These are phyloP conservation scores for Candida gorgasii DNA, from an alignment of 805 yeast genomes.

Conservation along the genomic window DNA sequence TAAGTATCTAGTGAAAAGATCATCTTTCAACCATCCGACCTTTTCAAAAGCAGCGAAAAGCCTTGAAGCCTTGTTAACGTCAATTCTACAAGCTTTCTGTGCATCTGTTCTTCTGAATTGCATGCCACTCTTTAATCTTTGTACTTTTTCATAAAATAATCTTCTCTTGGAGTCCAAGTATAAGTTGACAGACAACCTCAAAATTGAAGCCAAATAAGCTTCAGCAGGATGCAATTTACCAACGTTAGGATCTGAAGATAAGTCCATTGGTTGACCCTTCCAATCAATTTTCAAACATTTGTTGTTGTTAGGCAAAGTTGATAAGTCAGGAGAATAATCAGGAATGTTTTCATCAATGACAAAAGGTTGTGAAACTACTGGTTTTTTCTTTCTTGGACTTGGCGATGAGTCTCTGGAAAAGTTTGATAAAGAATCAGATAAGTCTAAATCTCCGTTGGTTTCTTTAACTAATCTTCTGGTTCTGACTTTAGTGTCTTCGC, in stretches of 20 bases:
- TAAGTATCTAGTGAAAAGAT: constrained; percentile 50
- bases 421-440: constrained; percentile 10
- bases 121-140: constrained; percentile 62
- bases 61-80: constrained; percentile 93
- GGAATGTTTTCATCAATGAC: constrained; percentile 70
- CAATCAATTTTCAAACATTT: constrained; percentile 87
- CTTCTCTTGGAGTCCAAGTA: constrained; percentile 71
- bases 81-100: constrained; percentile 95
- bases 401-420: constrained; percentile 23
- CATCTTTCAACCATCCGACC: constrained; percentile 89
- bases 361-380: constrained; percentile 41
- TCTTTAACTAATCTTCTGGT: constrained; percentile 55
- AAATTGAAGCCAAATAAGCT: constrained; percentile 77
- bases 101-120: constrained; percentile 97
- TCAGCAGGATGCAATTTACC: constrained; percentile 89
- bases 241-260: constrained; percentile 72
- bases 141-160: constrained; percentile 85
- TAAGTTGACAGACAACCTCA: constrained; percentile 83
- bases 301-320: constrained; percentile 62
- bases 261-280: constrained; percentile 98
- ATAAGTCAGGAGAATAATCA: constrained; percentile 76
- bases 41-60: constrained; percentile 86
- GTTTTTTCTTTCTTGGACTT: constrained; percentile 45
- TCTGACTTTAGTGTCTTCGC: constrained; percentile 46
- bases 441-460: constrained; percentile 8